Conservation (phyloP, 306 rosid species). For the Rosa rugosa region DNA sequence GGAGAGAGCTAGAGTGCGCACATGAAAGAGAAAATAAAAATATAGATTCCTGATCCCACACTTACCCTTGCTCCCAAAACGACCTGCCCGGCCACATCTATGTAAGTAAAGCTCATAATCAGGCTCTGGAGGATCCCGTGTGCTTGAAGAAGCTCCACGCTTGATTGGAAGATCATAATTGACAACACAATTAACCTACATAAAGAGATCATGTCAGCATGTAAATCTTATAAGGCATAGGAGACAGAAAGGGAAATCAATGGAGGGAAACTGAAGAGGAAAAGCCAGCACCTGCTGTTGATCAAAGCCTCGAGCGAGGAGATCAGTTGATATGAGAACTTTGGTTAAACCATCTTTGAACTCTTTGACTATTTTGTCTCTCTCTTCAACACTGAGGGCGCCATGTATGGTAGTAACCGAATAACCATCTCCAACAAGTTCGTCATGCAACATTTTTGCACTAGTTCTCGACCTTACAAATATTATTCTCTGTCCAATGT, state of each 20-base stretch:
- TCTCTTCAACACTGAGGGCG: conserved; percentile 41
- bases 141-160: conserved; percentile 11
- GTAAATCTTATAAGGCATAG: background rate
- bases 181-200: conserved; percentile 65
- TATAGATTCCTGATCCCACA: conserved; percentile 7
- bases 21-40: background rate
- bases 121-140: conserved; percentile 34
- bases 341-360: conserved; percentile 64
- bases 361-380: conserved; percentile 76
- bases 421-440: conserved; percentile 55
- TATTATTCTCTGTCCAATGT: conserved; percentile 66
- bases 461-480: conserved; percentile 59
- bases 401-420: conserved; percentile 66
- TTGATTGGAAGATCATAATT: conserved; percentile 69
- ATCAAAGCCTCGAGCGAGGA: conserved; percentile 70
- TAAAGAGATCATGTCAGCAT: conserved; percentile 3
- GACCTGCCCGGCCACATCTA: conserved; percentile 71
- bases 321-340: conserved; percentile 63
- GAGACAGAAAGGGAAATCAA: background rate
- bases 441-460: conserved; percentile 50
- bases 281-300: conserved; percentile 52
- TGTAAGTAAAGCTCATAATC: conserved; percentile 70
- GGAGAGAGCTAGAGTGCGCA: background rate
- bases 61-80: conserved; percentile 76
- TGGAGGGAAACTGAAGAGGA: background rate